These are phyloP conservation scores for Beta lomatogona DNA, from an alignment of 179 eudicot genomes.

Conservation along the genomic window DNA sequence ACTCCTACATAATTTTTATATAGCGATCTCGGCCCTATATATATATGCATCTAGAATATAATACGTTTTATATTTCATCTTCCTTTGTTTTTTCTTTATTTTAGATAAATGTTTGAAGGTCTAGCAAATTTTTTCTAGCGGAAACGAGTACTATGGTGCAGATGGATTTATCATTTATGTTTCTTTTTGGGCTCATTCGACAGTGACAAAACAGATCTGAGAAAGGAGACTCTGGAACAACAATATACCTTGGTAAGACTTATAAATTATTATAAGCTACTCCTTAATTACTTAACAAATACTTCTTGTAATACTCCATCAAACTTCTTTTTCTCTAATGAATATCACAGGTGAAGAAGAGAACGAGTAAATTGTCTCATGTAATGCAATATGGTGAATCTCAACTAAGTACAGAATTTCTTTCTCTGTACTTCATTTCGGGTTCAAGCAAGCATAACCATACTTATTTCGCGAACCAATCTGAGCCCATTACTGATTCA, in stretches of 20 bases:
- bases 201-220: constrained; percentile 59
- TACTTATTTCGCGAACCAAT: not conserved
- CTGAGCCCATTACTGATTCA: not conserved
- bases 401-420: constrained; percentile 35
- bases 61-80: no score
- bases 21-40: no score
- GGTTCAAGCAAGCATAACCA: not conserved
- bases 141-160: no score
- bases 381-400: constrained; percentile 78
- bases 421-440: constrained; percentile 49
- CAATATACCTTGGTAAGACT: constrained; percentile 63
- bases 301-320: no score
- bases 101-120: no score
- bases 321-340: no score
- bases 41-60: no score
- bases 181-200: not conserved
- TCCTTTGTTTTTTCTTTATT: no score
- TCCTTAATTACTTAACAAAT: not conserved
- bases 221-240: constrained; percentile 56
- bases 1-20: no score
- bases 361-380: constrained; percentile 48
- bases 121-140: no score
- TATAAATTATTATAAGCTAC: not conserved
- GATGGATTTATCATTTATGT: not conserved
- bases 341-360: constrained; percentile 28